Percentiles rank a stretch among this genome's conserved stretches.
Conservation (phyloP, 441 rosid genomes). For the Biscutella laevigata region DNA sequence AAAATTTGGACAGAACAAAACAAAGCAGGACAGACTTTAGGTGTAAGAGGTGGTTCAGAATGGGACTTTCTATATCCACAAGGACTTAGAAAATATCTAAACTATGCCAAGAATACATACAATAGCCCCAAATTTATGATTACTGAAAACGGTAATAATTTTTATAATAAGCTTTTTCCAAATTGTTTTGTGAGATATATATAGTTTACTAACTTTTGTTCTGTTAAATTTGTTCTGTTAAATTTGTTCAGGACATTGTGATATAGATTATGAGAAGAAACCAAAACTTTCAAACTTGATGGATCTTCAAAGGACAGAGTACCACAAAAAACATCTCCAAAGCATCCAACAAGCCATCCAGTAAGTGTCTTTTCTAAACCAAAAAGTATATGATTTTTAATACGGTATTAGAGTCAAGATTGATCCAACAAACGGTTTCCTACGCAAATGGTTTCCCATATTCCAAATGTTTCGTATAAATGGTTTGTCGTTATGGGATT, state of each 20-base stretch:
- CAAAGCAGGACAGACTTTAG: conserved; percentile 26
- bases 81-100: conserved; percentile 25
- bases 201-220: conserved; percentile 1
- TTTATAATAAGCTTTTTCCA: background rate
- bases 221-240: too few relatives aligned
- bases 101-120: conserved; percentile 24
- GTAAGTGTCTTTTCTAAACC: conserved; percentile 12
- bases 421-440: too few relatives aligned
- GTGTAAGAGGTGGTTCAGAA: conserved; percentile 25
- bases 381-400: too few relatives aligned
- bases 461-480: too few relatives aligned
- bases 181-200: background rate
- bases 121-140: conserved; percentile 23
- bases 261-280: conserved; percentile 18
- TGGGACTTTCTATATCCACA: conserved; percentile 28
- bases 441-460: too few relatives aligned
- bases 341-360: conserved; percentile 24
- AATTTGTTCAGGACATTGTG: conserved; percentile 25
- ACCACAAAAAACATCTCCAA: conserved; percentile 29
- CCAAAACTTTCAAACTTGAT: conserved; percentile 23
- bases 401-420: too few relatives aligned
- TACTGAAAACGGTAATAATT: conserved; percentile 29
- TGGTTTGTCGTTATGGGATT: too few relatives aligned
- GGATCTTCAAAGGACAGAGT: conserved; percentile 30
- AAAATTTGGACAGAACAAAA: conserved; percentile 21